Percentiles rank a stretch among this genome's conserved stretches.
phyloP scores from a whole-genome alignment of 257 asterid species.

The Verbena officinalis region DNA sequence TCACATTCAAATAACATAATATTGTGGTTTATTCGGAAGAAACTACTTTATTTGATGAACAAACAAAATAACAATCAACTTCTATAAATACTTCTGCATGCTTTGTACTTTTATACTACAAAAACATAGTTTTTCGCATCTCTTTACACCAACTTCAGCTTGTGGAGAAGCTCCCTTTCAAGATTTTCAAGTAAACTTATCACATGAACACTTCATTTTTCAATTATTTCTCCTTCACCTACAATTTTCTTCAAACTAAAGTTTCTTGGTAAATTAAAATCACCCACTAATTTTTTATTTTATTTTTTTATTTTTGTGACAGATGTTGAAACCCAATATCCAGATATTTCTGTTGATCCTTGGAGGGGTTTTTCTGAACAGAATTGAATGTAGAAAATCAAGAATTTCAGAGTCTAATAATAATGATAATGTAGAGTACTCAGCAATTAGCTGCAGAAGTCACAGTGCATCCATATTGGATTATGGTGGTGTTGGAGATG shows the following conservation, averaged over 20 bases:
- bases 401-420: slow-evolving; percentile 8
- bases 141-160: slow-evolving; percentile 12
- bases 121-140: slow-evolving; percentile 14
- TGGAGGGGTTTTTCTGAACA: slow-evolving; percentile 21
- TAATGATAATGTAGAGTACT: slow-evolving; percentile 42
- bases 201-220: too few relatives aligned
- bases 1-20: too few relatives aligned
- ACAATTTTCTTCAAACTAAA: too few relatives aligned
- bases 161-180: slow-evolving; percentile 21
- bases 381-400: slow-evolving; percentile 51
- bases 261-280: neutral
- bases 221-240: neutral
- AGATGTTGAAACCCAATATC: slow-evolving; percentile 32
- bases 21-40: too few relatives aligned
- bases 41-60: too few relatives aligned
- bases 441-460: slow-evolving; percentile 78
- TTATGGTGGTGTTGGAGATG: slow-evolving; percentile 90
- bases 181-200: slow-evolving; percentile 41
- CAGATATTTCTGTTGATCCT: slow-evolving; percentile 33
- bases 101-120: slow-evolving; percentile 14
- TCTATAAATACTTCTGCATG: slow-evolving; percentile 35
- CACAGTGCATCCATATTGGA: slow-evolving; percentile 80
- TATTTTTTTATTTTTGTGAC: neutral
- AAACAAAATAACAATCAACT: slow-evolving; percentile 11
- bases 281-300: neutral